Base-by-base conservation (phyloP, 2,329 filamentous ascomycete genomes). In the Orbilia quercus region DNA sequence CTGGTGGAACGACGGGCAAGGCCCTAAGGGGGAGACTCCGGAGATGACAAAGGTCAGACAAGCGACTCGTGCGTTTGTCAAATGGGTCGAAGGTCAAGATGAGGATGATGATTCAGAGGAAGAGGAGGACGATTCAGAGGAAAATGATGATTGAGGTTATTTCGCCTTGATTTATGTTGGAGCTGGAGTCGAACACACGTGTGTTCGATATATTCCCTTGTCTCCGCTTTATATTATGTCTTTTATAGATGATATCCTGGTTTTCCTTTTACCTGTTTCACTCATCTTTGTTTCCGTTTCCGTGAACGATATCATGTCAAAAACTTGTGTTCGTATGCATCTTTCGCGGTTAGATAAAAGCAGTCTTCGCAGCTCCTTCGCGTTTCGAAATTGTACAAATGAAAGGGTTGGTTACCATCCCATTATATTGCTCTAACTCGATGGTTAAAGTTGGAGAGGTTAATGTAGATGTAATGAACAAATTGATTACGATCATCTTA, bases 1-100 rank as follows among this genome's bases (percentile, higher is more conserved):
- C 51, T 99, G 95, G 95, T 98, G 93, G 93, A 86, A 84, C 18
- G 90, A 96, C 80, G 84, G 85, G 51, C 81, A 84, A 88, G 78
- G 77, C 44, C 62, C 58, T 11, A 89, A 90, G 4, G 85, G 82
- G 22, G 88, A 88, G 63, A 88, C 84, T 12, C 89, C 90, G 63
- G 86, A 86, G 59, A 87, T 97, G 88, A 81, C 81, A 70, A 85
- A 82, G 54, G 87, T 97, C 14, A 89, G 89, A 79, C 86, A 86
- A 73, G 90, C 90, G 82, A 92, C 91, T 67, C 84, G 87, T 78
- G 87, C 89, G 58, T 87, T 98, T 80, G 88, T 98, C 47, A 91
- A 64, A 9, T 74, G 89, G 76, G 83, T 85, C 36, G 88, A 89
- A 75, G 88, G 88, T 73, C 88, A 89, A n/a, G 89, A 90, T 1